Evolutionary conservation across 1,284 basidiomycete genomes (phyloP).

Genomic region (Trichosporon faecale): DNA sequence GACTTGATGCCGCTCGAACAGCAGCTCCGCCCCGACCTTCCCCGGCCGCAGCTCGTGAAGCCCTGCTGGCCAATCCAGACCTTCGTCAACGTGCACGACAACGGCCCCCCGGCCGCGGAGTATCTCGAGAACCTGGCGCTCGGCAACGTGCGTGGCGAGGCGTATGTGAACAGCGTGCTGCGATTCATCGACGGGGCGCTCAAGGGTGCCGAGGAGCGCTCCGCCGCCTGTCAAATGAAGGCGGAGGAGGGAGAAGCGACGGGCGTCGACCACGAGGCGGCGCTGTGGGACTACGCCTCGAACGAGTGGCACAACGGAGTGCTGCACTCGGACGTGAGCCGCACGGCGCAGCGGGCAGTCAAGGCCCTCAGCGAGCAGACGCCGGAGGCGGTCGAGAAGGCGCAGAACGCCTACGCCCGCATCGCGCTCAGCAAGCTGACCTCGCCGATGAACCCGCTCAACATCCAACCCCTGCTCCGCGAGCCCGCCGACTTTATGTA

Average conservation of each 20-base stretch:
- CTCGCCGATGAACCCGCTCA: conserved; percentile 32
- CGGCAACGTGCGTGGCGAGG: conserved; percentile 43
- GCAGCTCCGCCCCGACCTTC: conserved; percentile 31
- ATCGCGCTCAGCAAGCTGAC: conserved; percentile 34
- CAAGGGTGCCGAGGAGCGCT: conserved; percentile 12
- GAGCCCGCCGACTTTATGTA: conserved; percentile 39
- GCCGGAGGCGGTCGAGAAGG: background rate
- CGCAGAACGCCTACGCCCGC: conserved; percentile 26
- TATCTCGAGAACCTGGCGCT: conserved; percentile 35
- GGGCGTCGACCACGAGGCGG: background rate
- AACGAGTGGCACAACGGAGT: conserved; percentile 34
- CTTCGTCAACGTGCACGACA: conserved; percentile 40
- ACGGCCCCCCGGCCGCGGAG: conserved; percentile 21
- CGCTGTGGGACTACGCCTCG: conserved; percentile 34
- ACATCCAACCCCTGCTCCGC: conserved; percentile 39
- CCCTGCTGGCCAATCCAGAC: conserved; percentile 17
- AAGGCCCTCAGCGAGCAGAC: conserved; percentile 10
- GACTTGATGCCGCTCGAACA: conserved; percentile 32
- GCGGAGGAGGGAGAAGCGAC: background rate
- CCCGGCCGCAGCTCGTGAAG: background rate
- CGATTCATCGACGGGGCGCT: conserved; percentile 46
- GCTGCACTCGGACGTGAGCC: conserved; percentile 21
- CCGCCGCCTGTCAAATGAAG: background rate
- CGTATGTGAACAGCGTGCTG: conserved; percentile 42
- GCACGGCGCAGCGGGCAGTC: conserved; percentile 13